Evolutionary conservation across 164 flowering plant species (phyloP), one percentile per base, ranked within the genome.

Genomic region (Umbilicus rupestris): DNA sequence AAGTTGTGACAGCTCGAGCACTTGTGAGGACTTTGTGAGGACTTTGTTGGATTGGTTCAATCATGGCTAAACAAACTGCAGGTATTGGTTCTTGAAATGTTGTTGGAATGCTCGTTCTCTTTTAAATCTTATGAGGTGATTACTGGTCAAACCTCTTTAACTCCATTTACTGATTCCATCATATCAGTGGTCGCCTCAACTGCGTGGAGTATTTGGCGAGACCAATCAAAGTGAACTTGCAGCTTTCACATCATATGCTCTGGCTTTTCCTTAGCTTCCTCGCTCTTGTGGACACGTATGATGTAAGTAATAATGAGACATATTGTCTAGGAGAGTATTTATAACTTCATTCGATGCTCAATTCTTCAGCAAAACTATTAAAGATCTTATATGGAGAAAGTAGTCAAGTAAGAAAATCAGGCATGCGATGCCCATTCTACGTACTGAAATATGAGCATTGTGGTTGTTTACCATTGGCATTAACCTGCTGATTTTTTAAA

Each of bases 271-370:
- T 7, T 31, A 81, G 74, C 73, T 95, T 95, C 72, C 76, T 88
- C 64, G 99, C 97, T 62, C 96, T 95, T 66, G 99, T 95, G 22
- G 99, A 95, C 74, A 95, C 99, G 20, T 95, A 95, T 79, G 99
- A 95, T 84, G 99, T 95, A 81, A 88, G 99, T 80, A 8, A 62
- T 45, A 19, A 33, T 20, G 35, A 67, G 7, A 59, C 42, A 12
- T 41, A 35, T 0, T 24, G 57, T 45, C 66, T 1, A 50, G 16
- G 28, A 9, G n/a, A n/a, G n/a, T n/a, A n/a, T n/a, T n/a, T n/a
- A n/a, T n/a, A n/a, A n/a, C n/a, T n/a, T n/a, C n/a, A n/a, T n/a
- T n/a, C n/a, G n/a, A n/a, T n/a, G n/a, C n/a, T n/a, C n/a, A n/a
- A n/a, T n/a, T n/a, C n/a, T n/a, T n/a, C n/a, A n/a, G n/a, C n/a